These are phyloP conservation scores for Podospora conica DNA, from an alignment of 495 filamentous ascomycete species.

Conservation along the genomic window DNA sequence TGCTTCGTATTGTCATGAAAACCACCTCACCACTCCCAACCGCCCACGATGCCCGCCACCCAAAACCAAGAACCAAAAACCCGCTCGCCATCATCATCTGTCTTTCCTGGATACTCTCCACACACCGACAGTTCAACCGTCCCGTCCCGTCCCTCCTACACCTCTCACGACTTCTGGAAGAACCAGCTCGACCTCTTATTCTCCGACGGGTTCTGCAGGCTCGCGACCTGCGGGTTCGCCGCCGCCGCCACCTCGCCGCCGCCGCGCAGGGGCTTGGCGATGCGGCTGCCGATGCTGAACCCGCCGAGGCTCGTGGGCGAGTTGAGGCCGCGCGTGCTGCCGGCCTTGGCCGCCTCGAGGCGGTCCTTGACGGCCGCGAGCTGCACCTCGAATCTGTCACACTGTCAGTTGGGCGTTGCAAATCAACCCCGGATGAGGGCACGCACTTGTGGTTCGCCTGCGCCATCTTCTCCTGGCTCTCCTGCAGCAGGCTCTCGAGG, in stretches of 20 bases:
- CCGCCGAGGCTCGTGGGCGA: slow-evolving; percentile 54
- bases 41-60: not conserved
- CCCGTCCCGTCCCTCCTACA: not conserved
- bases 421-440: slow-evolving; percentile 4
- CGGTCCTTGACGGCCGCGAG: slow-evolving; percentile 96
- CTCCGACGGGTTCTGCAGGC: slow-evolving; percentile 44
- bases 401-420: not conserved
- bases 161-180: slow-evolving; percentile 43
- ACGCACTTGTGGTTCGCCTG: slow-evolving; percentile 91
- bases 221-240: slow-evolving; percentile 47
- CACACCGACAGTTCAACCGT: not conserved
- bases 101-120: not conserved
- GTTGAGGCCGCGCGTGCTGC: slow-evolving; percentile 73
- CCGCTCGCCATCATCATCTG: not conserved
- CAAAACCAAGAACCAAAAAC: not conserved
- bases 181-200: slow-evolving; percentile 55
- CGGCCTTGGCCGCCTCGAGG: slow-evolving; percentile 88
- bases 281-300: slow-evolving; percentile 80
- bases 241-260: slow-evolving; percentile 63
- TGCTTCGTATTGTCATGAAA: not conserved
- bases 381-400: slow-evolving; percentile 83
- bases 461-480: slow-evolving; percentile 95
- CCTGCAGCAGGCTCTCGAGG: slow-evolving; percentile 84
- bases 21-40: not conserved
- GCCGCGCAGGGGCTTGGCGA: slow-evolving; percentile 94